Base-by-base conservation (phyloP, 257 asterid species). In the Rubia yunnanensis region DNA sequence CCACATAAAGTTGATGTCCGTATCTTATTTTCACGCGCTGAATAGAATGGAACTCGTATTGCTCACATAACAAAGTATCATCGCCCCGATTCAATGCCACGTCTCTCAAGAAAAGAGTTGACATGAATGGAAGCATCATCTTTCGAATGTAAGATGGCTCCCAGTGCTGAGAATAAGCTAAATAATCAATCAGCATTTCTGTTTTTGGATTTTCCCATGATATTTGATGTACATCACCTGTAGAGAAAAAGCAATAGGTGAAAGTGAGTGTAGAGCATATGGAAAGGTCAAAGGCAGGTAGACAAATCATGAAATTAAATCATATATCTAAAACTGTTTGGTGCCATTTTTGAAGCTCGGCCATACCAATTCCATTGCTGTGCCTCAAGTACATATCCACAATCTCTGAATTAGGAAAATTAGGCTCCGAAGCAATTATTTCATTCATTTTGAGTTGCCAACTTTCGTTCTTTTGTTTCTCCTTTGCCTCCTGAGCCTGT, bases 131-230 rank as follows among this genome's bases (percentile, higher is more conserved):
- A 70, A 94, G 82, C 77, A 90, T 68, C 79, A 85, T 82, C 72
- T 81, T 92, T 69, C 94, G 81, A n/a, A 71, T 83, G 75, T 90
- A 88, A 57, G 96, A 88, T 69, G 99, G 99, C 59, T 85, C 94
- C 99, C 99, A 94, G 6, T 81, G 59, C 80, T 80, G 97, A 78
- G 78, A 78, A 76, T 77, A 88, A 70, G 84, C 72, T 62, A 94
- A 80, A 73, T 75, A 88, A 73, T 90, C 96, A 36, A 88, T 83
- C 66, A 94, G 74, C 88, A 82, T 73, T 20, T 86, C 97, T 2
- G 81, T 77, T 46, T 71, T 76, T 7, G 99, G 99, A 73, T 68
- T 76, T 41, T 27, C 76, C 96, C 96, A 94, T 44, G 63, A 73
- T 68, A 88, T 31, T 49, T 70, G 63, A 30, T 75, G 81, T 62